phyloP scores from a whole-genome alignment of 331 rosid species.

The Erythrophleum ivorense region DNA sequence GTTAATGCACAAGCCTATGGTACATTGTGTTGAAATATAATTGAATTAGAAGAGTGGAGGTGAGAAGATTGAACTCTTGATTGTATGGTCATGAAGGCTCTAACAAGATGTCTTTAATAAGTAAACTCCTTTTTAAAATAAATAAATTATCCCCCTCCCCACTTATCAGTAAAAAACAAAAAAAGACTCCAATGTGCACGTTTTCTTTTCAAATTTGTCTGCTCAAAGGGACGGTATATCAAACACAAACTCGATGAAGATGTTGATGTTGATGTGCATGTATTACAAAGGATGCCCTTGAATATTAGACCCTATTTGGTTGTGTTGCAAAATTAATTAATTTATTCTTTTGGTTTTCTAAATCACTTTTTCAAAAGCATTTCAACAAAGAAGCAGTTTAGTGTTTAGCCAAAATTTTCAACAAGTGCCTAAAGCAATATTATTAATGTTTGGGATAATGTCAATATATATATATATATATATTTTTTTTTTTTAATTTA shows the following conservation, averaged over 20 bases:
- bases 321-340: too few relatives aligned
- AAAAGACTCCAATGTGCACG: neutral
- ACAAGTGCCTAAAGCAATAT: too few relatives aligned
- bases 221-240: neutral
- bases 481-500: neutral
- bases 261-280: neutral
- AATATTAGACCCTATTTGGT: too few relatives aligned
- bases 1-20: neutral
- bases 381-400: too few relatives aligned
- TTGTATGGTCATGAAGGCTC: neutral
- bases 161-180: neutral
- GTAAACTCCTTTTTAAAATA: neutral
- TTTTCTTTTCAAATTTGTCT: too few relatives aligned
- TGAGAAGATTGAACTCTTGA: neutral
- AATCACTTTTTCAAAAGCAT: too few relatives aligned
- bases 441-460: too few relatives aligned
- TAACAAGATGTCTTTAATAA: neutral
- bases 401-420: too few relatives aligned
- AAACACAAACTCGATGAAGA: conserved; percentile 10
- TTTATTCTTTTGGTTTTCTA: too few relatives aligned
- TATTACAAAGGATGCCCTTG: neutral
- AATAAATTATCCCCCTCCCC: neutral
- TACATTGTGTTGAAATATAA: neutral
- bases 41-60: neutral
- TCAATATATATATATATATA: too few relatives aligned